Evolutionary conservation across 352 stramenopile species (phyloP), one percentile per base, ranked within the genome.

Genomic region (Phytophthora lateralis): DNA sequence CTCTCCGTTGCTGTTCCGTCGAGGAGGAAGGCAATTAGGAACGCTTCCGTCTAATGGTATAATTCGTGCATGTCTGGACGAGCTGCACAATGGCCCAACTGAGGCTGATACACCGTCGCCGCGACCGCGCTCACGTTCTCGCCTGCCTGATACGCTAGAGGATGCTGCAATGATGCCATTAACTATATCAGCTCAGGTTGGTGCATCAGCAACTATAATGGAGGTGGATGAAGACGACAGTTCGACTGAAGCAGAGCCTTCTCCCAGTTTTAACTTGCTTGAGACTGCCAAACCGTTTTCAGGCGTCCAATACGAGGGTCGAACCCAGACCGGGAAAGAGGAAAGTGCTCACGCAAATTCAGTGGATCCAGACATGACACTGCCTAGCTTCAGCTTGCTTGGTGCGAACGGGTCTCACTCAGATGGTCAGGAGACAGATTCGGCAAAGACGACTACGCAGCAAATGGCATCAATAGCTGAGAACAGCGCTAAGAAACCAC

Each of bases 41-140:
- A 63, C 71, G 14, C 34, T 93, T 26, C 85, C 79, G 2, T 75
- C 71, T 3, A 67, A 80, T 50, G 73, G 85, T 3, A 78, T 94
- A 21, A 88, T 94, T 46, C 73, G 60, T 26, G 71, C 82, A 2
- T 92, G 80, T 66, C 59, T 94, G 7, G 59, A 89, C 11, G 51
- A 86, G 44, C 35, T 91, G 41, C 63, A 73, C 11, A 59, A 64
- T 26, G 52, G n/a, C 18, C 9, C 26, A 2, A 63, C 35, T 21
- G 49, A 57, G 27, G 18, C 29, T 27, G 45, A 68, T 18, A 58
- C 52, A 6, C 37, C 48, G 24, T 58, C 55, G 43, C 46, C 51
- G 43, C 53, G 46, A 47, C 35, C 56, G 5, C 62, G 46, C 20
- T 61, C 56, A 14, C 18, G 21, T 34, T 55, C 56, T 50, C 51